Base-by-base conservation (phyloP, 495 filamentous ascomycete genomes). In the Penicillium daleae region DNA sequence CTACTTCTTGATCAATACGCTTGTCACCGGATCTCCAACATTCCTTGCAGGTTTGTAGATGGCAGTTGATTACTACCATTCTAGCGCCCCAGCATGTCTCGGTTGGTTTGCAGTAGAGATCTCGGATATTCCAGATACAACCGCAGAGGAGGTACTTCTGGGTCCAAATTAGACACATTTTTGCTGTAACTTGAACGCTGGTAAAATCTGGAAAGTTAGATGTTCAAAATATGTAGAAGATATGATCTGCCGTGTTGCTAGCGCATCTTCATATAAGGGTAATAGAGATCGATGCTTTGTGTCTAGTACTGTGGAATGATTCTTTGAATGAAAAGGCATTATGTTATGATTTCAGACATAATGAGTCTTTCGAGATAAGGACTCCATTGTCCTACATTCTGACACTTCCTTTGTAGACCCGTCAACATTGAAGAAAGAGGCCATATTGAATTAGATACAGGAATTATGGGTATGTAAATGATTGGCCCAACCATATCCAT, bases 81-180 rank as follows among this genome's bases (percentile, higher is more conserved):
- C 37, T 31, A 6, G 17, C 32, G 12, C 63, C 66, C 17, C 19
- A 32, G 49, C 70, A 73, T 9, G 46, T 10, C 0, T 35, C 12
- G 1, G 54, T 32, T 0, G 40, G 26, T 0, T 12, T n/a, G 52
- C 67, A 71, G 48, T 21, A 19, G 2, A 35, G 37, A 8, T 37
- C 40, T 21, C 33, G 32, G 22, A 39, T 48, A 9, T 58, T 64
- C 55, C 31, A 65, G n/a, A 69, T 71, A 33, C 63, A 72, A 24
- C 70, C 69, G 24, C 71, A 74, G 10, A 69, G n/a, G 31, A 60
- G 64, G 37, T 65, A 71, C 21, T 62, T 69, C 13, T 50, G 27
- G 27, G 54, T 54, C 57, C 57, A 64, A 27, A 42, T 55, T 24
- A 64, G 6, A 40, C 69, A 73, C 69, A 73, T 73, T 27, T 27